phyloP scores from a whole-genome alignment of 202 grass and related monocot genomes.

The Brachypodium distachyon region DNA sequence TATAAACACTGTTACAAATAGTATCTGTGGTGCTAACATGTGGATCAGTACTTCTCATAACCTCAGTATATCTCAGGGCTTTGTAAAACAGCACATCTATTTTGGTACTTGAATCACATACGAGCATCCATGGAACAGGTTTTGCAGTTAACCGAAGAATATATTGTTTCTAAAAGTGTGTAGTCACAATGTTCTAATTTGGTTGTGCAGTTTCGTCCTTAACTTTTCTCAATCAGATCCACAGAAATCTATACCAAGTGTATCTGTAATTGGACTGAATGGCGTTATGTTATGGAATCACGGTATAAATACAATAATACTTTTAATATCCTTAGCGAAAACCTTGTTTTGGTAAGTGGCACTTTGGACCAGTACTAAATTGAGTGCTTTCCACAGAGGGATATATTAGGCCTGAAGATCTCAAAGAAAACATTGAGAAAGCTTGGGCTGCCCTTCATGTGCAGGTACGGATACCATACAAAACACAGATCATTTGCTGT shows the following conservation, averaged over 20 bases:
- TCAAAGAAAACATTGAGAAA: conserved; percentile 72
- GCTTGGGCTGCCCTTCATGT: conserved; percentile 64
- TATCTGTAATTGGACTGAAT: conserved; percentile 87
- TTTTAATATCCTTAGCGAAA: not conserved
- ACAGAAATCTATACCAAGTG: conserved; percentile 76
- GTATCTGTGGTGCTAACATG: not conserved
- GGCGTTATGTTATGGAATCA: conserved; percentile 82
- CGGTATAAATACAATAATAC: conserved; percentile 45
- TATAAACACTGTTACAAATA: not conserved
- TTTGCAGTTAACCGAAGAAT: not conserved
- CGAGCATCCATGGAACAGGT: not conserved
- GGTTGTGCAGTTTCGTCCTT: conserved; percentile 34
- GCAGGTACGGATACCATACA: conserved; percentile 38
- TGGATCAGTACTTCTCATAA: not conserved
- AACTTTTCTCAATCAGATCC: conserved; percentile 62
- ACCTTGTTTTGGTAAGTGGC: not conserved
- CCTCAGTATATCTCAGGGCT: not conserved
- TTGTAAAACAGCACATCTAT: not conserved
- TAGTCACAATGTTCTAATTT: not conserved
- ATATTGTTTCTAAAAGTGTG: not conserved
- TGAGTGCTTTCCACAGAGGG: conserved; percentile 44
- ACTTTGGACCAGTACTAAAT: not conserved
- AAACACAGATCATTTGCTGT: not conserved
- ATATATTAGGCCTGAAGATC: conserved; percentile 57
- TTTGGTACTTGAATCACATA: not conserved